Base-by-base conservation (phyloP, 495 filamentous ascomycete genomes). In the Aspergillus asperescens region DNA sequence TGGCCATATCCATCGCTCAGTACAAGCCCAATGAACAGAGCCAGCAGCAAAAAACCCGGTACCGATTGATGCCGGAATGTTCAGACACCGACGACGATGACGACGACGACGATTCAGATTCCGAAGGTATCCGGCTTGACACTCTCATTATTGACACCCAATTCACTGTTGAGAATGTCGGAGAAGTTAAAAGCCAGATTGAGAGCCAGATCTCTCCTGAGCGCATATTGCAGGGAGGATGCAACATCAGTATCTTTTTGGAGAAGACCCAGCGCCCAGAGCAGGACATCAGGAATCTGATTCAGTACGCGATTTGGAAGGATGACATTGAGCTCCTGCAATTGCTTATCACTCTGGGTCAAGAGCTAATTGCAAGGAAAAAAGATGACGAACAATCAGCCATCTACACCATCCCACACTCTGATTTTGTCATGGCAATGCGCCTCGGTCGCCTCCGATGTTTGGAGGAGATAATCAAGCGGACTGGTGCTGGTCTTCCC, bases 161-260 rank as follows among this genome's bases (percentile, higher is more conserved):
- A 15, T 88, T 84, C 61, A 91, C 86, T 0, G 74, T 88, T 49
- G 85, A 90, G 3, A 80, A 87, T 55, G 67, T 90, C 29, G 86
- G 84, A 1, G 76, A 84, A 56, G 71, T 82, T 1, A 76, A 76
- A 2, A 81, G 75, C 35, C 64, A 84, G 39, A 82, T 87, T 18
- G 81, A 86, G 57, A 84, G 82, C 48, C 60, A 70, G 9, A 64
- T 76, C 4, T 70, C 71, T 20, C 82, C 87, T 12, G 50, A 76
- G 4, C 43, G 55, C 0, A 57, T 81, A 31, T 57, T 87, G 6
- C 27, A 50, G 6, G 72, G 67, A 69, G 1, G 0, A 13, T 67
- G 52, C 47, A 50, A 54, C 6, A 54, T 57, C 8, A 57, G 67
- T 25, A n/a, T 43, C 0, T 76, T 76, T 24, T 50, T 67, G 23